Evolutionary conservation across 208 protist species (phyloP).

Genomic region (Crithidia bombi): DNA sequence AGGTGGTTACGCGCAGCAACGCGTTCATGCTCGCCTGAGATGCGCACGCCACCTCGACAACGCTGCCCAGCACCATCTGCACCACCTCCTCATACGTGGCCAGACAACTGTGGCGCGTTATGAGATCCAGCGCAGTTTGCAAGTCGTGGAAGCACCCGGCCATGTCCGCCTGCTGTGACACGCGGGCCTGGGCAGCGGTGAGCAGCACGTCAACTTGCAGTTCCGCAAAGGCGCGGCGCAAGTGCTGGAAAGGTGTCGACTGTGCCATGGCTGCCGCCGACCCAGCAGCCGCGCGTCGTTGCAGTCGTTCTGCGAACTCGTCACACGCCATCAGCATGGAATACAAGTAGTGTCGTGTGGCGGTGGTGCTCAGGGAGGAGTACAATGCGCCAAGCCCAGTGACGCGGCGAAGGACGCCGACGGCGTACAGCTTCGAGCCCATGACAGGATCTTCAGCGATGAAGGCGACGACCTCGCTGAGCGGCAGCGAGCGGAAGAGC

Average conservation of each 20-base stretch:
- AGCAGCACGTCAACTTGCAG: conserved; percentile 64
- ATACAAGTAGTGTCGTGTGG: conserved; percentile 42
- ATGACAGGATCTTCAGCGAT: conserved; percentile 23
- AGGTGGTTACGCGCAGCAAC: conserved; percentile 36
- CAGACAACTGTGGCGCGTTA: conserved; percentile 26
- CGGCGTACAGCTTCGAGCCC: conserved; percentile 52
- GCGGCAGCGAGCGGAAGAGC: conserved; percentile 17
- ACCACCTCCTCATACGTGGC: conserved; percentile 46
- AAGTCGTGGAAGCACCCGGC: conserved; percentile 57
- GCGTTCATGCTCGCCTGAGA: conserved; percentile 49
- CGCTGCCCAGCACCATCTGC: conserved; percentile 34
- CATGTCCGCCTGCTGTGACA: conserved; percentile 51
- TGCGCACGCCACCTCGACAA: conserved; percentile 54
- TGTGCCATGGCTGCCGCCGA: not conserved
- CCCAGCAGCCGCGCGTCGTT: conserved; percentile 2
- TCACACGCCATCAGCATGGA: conserved; percentile 20
- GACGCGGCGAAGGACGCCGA: conserved; percentile 59
- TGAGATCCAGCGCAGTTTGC: conserved; percentile 48
- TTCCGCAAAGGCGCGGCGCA: conserved; percentile 61
- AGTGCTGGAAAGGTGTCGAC: conserved; percentile 2
- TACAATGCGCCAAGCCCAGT: conserved; percentile 23
- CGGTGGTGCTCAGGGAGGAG: conserved; percentile 20
- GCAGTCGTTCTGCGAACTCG: conserved; percentile 20
- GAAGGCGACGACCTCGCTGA: conserved; percentile 25
- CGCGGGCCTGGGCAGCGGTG: conserved; percentile 46